phyloP scores from a whole-genome alignment of 768 basidiomycete genomes.

The Kwoniella dendrophila region DNA sequence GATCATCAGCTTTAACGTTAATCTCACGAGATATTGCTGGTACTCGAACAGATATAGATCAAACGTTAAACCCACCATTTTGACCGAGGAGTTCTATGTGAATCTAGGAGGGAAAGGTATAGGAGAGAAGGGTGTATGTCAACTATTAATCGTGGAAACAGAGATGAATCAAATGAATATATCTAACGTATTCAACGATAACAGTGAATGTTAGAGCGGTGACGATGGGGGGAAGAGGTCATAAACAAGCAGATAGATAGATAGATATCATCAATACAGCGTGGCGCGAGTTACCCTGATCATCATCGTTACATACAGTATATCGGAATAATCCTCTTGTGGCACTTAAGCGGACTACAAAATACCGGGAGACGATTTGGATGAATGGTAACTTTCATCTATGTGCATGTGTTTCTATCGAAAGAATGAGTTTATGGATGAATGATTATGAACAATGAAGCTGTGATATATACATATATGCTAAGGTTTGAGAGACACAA shows the following conservation, averaged over 20 bases:
- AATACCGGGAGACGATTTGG: too few species aligned
- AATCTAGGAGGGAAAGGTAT: neutral
- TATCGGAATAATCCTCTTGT: conserved; percentile 18
- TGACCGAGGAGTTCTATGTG: neutral
- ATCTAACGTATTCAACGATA: neutral
- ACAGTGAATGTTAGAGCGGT: conserved; percentile 3
- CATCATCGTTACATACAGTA: neutral
- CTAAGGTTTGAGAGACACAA: too few species aligned
- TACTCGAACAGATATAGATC: neutral
- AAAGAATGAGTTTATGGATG: too few species aligned
- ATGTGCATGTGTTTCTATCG: too few species aligned
- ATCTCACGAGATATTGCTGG: too few species aligned
- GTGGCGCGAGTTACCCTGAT: conserved; percentile 12
- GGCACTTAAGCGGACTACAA: too few species aligned
- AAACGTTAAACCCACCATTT: conserved; percentile 10
- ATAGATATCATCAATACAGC: neutral
- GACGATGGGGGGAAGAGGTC: conserved; percentile 10
- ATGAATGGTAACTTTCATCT: too few species aligned
- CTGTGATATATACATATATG: too few species aligned
- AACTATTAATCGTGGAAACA: too few species aligned
- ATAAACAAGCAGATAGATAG: neutral
- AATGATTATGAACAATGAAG: too few species aligned
- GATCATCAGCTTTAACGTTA: neutral
- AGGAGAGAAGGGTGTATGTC: neutral
- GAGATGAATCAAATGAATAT: neutral